Conservation (phyloP, 1,284 basidiomycete genomes). For the Ustilago loliicola region DNA sequence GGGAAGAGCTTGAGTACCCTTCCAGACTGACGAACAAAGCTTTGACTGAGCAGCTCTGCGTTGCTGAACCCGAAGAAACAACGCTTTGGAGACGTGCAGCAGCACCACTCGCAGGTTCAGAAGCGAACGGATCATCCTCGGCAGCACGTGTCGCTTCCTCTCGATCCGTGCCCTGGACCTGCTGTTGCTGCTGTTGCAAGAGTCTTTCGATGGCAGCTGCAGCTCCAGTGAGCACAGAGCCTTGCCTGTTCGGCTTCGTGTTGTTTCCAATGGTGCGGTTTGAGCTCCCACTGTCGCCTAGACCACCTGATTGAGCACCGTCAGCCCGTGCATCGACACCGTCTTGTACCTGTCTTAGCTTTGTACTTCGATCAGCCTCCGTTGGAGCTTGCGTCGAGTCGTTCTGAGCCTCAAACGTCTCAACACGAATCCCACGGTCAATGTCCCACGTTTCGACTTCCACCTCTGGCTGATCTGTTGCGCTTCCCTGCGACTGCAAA, state of each 20-base stretch:
- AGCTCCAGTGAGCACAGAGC: slow-evolving; percentile 38
- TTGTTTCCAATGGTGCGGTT: slow-evolving; percentile 2
- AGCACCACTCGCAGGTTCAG: background rate
- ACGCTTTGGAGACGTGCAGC: background rate
- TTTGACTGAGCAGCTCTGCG: slow-evolving; percentile 38
- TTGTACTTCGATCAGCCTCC: slow-evolving; percentile 10
- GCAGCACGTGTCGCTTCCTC: background rate
- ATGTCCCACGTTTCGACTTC: slow-evolving; percentile 68
- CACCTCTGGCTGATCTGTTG: slow-evolving; percentile 23
- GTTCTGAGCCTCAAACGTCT: slow-evolving; percentile 53
- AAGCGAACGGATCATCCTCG: slow-evolving; percentile 15
- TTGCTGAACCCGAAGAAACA: background rate
- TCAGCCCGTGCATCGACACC: slow-evolving; percentile 11
- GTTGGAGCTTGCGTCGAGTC: background rate
- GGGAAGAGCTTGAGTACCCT: slow-evolving; percentile 52
- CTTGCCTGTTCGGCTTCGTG: slow-evolving; percentile 8
- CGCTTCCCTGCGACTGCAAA: slow-evolving; percentile 2
- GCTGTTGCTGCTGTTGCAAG: slow-evolving; percentile 37
- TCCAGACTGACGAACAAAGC: slow-evolving; percentile 57
- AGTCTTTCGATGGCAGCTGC: slow-evolving; percentile 60
- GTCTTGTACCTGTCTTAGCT: slow-evolving; percentile 18
- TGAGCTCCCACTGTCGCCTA: slow-evolving; percentile 18
- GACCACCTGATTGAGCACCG: background rate
- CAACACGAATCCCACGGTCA: slow-evolving; percentile 70
- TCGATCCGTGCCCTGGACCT: background rate